phyloP scores from a whole-genome alignment of 2,329 filamentous ascomycete genomes.

The Colletotrichum sp. region DNA sequence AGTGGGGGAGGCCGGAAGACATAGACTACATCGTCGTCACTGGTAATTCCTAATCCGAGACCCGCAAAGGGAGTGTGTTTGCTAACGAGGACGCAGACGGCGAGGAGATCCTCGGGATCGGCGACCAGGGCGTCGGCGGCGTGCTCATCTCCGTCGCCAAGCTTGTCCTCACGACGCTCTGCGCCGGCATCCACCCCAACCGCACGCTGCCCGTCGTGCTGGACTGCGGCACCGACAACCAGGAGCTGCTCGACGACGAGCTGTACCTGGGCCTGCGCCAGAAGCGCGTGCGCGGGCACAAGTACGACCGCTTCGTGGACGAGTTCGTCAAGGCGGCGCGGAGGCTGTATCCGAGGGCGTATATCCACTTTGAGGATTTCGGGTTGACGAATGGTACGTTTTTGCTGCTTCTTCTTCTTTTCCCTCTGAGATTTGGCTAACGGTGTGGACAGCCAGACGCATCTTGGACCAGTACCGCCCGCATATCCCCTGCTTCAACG shows the following conservation, averaged over 20 bases:
- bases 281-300: slow-evolving; percentile 69
- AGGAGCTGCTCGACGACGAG: slow-evolving; percentile 74
- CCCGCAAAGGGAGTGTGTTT: background rate
- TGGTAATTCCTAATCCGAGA: slow-evolving; percentile 49
- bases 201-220: slow-evolving; percentile 81
- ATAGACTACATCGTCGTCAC: slow-evolving; percentile 90
- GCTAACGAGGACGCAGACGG: slow-evolving; percentile 44
- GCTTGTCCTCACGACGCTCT: slow-evolving; percentile 80
- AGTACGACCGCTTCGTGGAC: slow-evolving; percentile 80
- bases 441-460: slow-evolving; percentile 58
- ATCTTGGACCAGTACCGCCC: slow-evolving; percentile 79
- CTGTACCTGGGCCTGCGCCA: slow-evolving; percentile 79
- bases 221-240: slow-evolving; percentile 86
- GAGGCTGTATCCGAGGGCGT: slow-evolving; percentile 77
- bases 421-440: background rate
- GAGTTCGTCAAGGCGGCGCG: slow-evolving; percentile 73
- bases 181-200: slow-evolving; percentile 84
- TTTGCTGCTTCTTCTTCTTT: background rate
- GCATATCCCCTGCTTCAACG: slow-evolving; percentile 84
- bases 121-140: slow-evolving; percentile 86
- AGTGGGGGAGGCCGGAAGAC: slow-evolving; percentile 74
- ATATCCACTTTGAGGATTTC: slow-evolving; percentile 92
- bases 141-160: slow-evolving; percentile 88
- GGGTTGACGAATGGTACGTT: slow-evolving; percentile 66
- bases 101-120: slow-evolving; percentile 83